Evolutionary conservation across 2,329 filamentous ascomycete genomes (phyloP).

Genomic region (Apiospora koreana): DNA sequence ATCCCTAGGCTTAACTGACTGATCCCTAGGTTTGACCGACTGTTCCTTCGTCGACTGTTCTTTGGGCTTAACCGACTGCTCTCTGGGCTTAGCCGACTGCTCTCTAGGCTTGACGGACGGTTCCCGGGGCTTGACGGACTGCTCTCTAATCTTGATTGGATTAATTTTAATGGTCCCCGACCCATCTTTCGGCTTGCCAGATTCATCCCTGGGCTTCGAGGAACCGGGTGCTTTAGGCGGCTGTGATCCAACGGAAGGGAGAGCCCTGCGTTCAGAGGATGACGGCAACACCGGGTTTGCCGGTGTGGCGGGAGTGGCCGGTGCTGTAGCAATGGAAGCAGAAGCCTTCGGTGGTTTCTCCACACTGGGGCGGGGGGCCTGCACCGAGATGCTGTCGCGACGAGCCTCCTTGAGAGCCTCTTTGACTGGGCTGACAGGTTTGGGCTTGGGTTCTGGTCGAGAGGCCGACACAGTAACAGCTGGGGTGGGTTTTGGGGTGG

Average conservation of each 20-base stretch:
- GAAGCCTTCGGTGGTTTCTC: constrained; percentile 18
- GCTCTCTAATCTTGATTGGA: not conserved
- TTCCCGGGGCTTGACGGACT: not conserved
- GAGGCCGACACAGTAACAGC: not conserved
- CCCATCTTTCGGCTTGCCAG: not conserved
- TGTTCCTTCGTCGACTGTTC: not conserved
- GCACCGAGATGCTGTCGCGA: constrained; percentile 31
- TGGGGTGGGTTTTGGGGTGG: not conserved
- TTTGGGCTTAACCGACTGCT: not conserved
- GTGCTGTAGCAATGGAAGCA: not conserved
- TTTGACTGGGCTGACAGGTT: not conserved
- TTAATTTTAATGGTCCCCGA: not conserved
- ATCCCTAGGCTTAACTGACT: too few relatives aligned
- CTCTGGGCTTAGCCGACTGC: not conserved
- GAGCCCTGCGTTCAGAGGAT: constrained; percentile 23
- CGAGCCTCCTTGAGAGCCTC: constrained; percentile 23
- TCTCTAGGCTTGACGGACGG: too few relatives aligned
- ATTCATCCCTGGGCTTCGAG: not conserved
- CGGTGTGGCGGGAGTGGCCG: not conserved
- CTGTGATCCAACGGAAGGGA: not conserved
- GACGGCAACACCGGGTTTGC: not conserved
- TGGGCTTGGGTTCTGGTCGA: not conserved
- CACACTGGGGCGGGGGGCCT: constrained; percentile 28
- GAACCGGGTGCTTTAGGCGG: not conserved
- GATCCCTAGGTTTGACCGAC: too few relatives aligned